Base-by-base conservation (phyloP, 371 early-diverging fungal species). In the Mucor plumbeus region DNA sequence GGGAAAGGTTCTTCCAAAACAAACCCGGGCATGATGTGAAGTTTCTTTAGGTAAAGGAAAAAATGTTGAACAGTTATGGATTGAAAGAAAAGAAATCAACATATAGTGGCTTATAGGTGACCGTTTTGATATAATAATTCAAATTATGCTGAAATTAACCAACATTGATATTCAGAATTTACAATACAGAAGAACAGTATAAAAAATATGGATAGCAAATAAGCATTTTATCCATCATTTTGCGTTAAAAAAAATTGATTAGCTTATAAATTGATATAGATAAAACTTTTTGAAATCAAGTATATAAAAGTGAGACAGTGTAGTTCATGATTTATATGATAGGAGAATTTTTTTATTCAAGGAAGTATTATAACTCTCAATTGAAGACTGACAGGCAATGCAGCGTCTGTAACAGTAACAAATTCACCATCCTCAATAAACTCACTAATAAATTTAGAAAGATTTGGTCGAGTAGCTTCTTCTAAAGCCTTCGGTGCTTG, bases 401-500 rank as follows among this genome's bases (percentile, higher is more conserved):
- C 75, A 31, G 83, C 78, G 76, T 94, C 95, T 0, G 95, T 94
- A 10, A 95, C 87, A 5, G 88, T 87, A 21, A 94, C 73, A 57
- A 78, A 86, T 33, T 86, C 87, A 7, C 88, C 88, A 31, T 86
- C 87, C 10, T 86, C 81, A 9, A 94, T 68, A 60, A 95, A 73
- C 5, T 89, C 91, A n/a, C 63, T 62, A 11, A 95, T 47, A 15
- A 67, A 43, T 76, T 88, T 90, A 6, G 63, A 71, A 8, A 96
- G 79, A 72, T 96, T 96, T 14, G 87, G 88, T 21, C 92, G 77
- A 8, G 92, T 91, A 0, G 83, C 85, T 54, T 84, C 78, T 72
- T 93, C 91, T 47, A 96, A 70, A 31, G 74, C 68, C 40, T 82
- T 85, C 21, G 95, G 96, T 4, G 88, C 90, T 65, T 88, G 92